phyloP scores from a whole-genome alignment of 495 filamentous ascomycete genomes.

The Collariella sp. region DNA sequence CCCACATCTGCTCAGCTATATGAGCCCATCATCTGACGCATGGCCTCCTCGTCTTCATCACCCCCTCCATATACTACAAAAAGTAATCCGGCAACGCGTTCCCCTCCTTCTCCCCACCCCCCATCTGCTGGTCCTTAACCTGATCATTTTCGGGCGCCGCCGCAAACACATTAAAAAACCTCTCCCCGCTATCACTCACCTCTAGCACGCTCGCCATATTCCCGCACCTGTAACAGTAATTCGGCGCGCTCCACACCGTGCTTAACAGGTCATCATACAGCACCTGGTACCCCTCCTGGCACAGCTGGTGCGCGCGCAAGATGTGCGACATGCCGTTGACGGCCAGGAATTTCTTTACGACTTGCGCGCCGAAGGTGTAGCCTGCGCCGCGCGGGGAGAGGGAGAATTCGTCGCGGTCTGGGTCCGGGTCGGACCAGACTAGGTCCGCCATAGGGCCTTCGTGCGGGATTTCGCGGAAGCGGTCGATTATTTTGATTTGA shows the following conservation, averaged over 20 bases:
- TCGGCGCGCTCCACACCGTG: conserved; percentile 96
- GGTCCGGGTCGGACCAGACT: conserved; percentile 95
- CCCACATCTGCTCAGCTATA: neutral
- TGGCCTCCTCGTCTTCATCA: neutral
- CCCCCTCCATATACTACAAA: conserved; percentile 21
- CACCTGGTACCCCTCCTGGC: conserved; percentile 93
- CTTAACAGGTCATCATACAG: conserved; percentile 89
- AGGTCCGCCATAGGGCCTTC: conserved; percentile 99
- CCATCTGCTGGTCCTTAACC: conserved; percentile 73
- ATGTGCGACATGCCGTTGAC: conserved; percentile 97
- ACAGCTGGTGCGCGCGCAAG: conserved; percentile 89
- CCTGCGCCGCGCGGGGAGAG: conserved; percentile 88
- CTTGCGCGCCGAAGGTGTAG: conserved; percentile 94
- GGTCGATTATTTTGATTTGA: conserved; percentile 98
- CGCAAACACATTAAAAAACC: conserved; percentile 95
- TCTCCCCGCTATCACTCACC: conserved; percentile 82
- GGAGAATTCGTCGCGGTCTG: conserved; percentile 91
- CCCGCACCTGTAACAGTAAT: conserved; percentile 94
- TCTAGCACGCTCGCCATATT: conserved; percentile 96
- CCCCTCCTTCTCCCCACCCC: conserved; percentile 35
- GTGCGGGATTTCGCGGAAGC: conserved; percentile 95
- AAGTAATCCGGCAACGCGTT: conserved; percentile 51
- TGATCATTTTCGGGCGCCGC: conserved; percentile 92
- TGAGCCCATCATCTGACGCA: too few species aligned
- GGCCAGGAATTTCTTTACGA: conserved; percentile 94